Evolutionary conservation across 2,329 filamentous ascomycete genomes (phyloP).

Genomic region (Microdochium nivale): DNA sequence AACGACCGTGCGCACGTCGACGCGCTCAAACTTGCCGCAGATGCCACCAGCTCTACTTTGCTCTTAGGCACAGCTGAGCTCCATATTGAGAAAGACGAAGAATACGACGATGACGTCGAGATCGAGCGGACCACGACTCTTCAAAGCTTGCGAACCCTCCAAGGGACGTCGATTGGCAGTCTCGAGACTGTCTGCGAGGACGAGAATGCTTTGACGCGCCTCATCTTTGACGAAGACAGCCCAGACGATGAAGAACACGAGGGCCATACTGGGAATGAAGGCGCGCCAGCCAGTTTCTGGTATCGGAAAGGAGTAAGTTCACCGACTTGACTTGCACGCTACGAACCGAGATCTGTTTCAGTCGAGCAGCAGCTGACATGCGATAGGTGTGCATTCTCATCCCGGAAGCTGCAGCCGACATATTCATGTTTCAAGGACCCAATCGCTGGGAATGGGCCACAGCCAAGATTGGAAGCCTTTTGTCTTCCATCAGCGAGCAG

Average conservation of each 20-base stretch:
- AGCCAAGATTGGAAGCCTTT: background rate
- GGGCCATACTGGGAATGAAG: conserved; percentile 9
- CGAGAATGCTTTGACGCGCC: background rate
- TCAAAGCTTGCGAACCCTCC: background rate
- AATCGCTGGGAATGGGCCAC: background rate
- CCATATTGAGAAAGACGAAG: background rate
- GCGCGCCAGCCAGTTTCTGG: conserved; percentile 4
- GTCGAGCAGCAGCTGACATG: too few species aligned
- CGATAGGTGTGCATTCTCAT: background rate
- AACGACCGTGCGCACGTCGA: background rate
- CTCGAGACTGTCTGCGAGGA: background rate
- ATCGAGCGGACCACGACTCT: background rate
- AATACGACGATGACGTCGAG: background rate
- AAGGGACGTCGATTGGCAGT: background rate
- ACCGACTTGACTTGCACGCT: background rate
- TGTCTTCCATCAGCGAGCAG: background rate
- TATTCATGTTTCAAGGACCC: background rate
- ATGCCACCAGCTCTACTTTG: background rate
- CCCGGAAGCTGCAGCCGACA: background rate
- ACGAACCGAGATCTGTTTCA: background rate
- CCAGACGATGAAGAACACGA: conserved; percentile 8
- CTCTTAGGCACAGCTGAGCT: background rate
- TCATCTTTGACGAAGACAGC: background rate
- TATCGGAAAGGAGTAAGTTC: conserved; percentile 11
- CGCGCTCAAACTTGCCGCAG: background rate